Evolutionary conservation across 805 yeast genomes (phyloP).

Genomic region (Suhomyces vadensis): DNA sequence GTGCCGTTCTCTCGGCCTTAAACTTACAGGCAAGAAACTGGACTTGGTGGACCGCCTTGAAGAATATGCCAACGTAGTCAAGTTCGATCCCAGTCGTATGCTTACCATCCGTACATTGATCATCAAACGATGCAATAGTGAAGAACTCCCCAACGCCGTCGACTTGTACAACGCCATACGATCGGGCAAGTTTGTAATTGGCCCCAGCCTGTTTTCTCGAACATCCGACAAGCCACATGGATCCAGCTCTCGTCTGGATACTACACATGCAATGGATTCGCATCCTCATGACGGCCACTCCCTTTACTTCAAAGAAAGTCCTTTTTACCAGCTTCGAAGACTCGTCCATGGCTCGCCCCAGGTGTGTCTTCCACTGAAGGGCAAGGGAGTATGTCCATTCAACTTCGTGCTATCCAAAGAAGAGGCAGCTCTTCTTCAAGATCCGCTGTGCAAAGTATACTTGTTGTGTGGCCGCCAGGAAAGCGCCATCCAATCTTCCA

Average conservation of each 20-base stretch:
- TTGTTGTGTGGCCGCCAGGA: slow-evolving; percentile 53
- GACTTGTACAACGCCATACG: slow-evolving; percentile 29
- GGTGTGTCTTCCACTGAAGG: slow-evolving; percentile 46
- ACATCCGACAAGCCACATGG: background rate
- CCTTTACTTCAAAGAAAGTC: slow-evolving; percentile 52
- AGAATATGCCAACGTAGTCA: slow-evolving; percentile 40
- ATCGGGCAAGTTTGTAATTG: slow-evolving; percentile 22
- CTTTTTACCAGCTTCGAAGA: slow-evolving; percentile 54
- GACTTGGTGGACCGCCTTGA: slow-evolving; percentile 57
- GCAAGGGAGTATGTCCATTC: slow-evolving; percentile 36
- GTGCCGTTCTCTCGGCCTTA: slow-evolving; percentile 50
- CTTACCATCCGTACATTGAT: slow-evolving; percentile 48
- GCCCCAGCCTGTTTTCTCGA: background rate
- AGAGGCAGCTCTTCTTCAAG: slow-evolving; percentile 41
- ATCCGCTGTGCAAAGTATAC: slow-evolving; percentile 37
- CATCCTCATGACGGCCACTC: slow-evolving; percentile 35
- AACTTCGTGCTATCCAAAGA: slow-evolving; percentile 43
- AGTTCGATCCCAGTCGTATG: slow-evolving; percentile 44
- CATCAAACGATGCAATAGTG: slow-evolving; percentile 33
- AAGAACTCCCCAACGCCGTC: slow-evolving; percentile 38
- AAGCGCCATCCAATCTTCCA: slow-evolving; percentile 19
- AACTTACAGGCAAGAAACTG: slow-evolving; percentile 59
- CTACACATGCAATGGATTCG: slow-evolving; percentile 2
- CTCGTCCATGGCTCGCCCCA: slow-evolving; percentile 52
- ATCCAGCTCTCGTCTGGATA: background rate